Evolutionary conservation across 306 rosid species (phyloP).

Genomic region (Macrotyloma uniflorum): DNA sequence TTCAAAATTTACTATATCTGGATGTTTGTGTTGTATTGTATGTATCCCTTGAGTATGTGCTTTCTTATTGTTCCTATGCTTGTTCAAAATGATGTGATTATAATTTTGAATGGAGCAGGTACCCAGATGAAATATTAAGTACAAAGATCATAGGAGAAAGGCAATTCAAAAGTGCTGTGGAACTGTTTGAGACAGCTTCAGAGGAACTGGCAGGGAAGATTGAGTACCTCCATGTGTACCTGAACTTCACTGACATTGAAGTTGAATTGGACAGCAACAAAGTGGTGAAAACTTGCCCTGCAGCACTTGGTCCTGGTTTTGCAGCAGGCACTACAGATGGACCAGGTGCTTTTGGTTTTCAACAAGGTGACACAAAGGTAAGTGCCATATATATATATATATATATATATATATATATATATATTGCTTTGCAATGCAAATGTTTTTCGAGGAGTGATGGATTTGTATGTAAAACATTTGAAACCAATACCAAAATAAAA

Average conservation of each 20-base stretch:
- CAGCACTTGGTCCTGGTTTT: conserved; percentile 92
- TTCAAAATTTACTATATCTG: background rate
- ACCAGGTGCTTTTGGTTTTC: conserved; percentile 80
- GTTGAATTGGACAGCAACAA: conserved; percentile 54
- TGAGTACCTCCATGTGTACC: conserved; percentile 68
- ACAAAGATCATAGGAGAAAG: conserved; percentile 81
- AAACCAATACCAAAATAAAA: too few species aligned
- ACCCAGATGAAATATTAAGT: conserved; percentile 80
- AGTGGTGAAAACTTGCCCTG: conserved; percentile 74
- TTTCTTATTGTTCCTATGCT: background rate
- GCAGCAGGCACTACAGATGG: conserved; percentile 97
- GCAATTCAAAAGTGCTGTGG: conserved; percentile 62
- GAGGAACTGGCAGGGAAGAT: conserved; percentile 60
- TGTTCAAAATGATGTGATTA: conserved; percentile 1
- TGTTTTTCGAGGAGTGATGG: background rate
- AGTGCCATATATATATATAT: background rate
- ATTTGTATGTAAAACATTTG: background rate
- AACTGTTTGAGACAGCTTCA: conserved; percentile 58
- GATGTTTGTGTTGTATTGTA: background rate
- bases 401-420: too few species aligned
- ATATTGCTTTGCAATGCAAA: background rate
- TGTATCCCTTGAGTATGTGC: background rate
- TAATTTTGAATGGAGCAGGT: conserved; percentile 45
- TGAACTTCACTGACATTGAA: conserved; percentile 69
- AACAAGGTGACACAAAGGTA: conserved; percentile 83